Base-by-base conservation (phyloP, 768 basidiomycete species). In the Termitomyces eurrhizus region DNA sequence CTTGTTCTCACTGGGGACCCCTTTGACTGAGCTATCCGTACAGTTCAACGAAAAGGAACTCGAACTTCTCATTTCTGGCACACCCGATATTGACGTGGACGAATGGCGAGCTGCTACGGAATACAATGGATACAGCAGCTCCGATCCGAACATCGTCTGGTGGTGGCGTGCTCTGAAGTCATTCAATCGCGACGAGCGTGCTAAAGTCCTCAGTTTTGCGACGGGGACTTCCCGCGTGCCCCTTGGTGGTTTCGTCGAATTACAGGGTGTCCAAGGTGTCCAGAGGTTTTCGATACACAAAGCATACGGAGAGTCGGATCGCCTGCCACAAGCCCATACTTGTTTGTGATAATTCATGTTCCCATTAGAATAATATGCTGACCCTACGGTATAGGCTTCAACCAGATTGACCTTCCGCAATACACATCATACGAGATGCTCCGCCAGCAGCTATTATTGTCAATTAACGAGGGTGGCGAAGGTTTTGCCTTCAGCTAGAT, bases 161-260 rank as follows among this genome's bases (percentile, higher is more conserved):
- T 98, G 94, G 90, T 99, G 97, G 97, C 85, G 97, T 65, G 96
- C 96, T 2, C 83, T 99, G 46, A 94, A 98, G 74, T 96, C 94
- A 9, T 98, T 98, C 78, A 93, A 91, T 65, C 90, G 96, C 37
- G 95, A 98, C 67, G 97, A 99, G 74, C 82, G 94, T 58, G 95
- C 97, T 36, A 95, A 97, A 73, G 93, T 99, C 49, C 80, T 99
- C 59, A 96, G 95, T 78, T 99, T 99, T 74, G 95, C 95, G 14
- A 96, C 97, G 1, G 87, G 93, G 61, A 87, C 92, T 6, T 95
- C 95, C 9, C 83, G 95, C 50, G 96, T 99, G 0, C 96, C 96
- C 9, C 83, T 98, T 42, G 90, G 88, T 55, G 97, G 97, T 18
- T 99, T 98, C 74, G 87, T 87, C 45, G 94, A 98, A 60, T 79